Base-by-base conservation (phyloP, 1,284 basidiomycete genomes). In the Austroboletus novae-zelandiae region DNA sequence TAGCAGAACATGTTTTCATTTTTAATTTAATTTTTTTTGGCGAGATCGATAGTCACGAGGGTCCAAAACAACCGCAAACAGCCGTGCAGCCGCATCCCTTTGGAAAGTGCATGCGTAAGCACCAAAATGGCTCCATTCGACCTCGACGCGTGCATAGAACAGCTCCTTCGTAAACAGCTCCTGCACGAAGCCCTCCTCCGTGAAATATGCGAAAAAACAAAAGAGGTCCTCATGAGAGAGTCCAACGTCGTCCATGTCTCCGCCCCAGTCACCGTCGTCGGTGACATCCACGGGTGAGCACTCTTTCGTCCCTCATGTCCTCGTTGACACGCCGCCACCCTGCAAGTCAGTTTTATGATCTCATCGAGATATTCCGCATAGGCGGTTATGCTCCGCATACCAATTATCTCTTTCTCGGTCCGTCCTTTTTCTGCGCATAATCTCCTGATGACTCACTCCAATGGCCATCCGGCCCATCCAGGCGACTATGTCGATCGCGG, bases 401-500 rank as follows among this genome's bases (percentile, higher is more conserved):
- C 31, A 99, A 99, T 70, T 99, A 99, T 71, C 83, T 99, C 57
- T 98, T 98, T 68, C 83, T 98, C 34, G 94, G 93, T 93, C 62
- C 58, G 86, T 76, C 47, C 14, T 27, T 31, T 43, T 15, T 11
- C 18, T 10, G 15, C 1, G 0, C 29, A 18, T 27, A 0, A 9
- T 10, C 0, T 5, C 13, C 9, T 29, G 1, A 34, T 51, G 44
- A 48, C 51, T 54, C 50, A 52, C 23, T 44, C 32, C 51, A 40
- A 9, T 27, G 25, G 8, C 50, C 45, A 30, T 41, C 29, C 25
- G 17, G 42, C n/a, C 30, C 18, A 34, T 37, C 45, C 65, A 95
- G 94, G 96, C 43, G 96, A 99, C 74, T 99, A 99, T 68, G 96
- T 99, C 53, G 96, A 99, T 72, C 85, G 96, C 47, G 96, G 96